Evolutionary conservation across 108 stramenopile species (phyloP), one percentile per base, ranked within the genome.

Genomic region (Aurantiochytrium sp.): DNA sequence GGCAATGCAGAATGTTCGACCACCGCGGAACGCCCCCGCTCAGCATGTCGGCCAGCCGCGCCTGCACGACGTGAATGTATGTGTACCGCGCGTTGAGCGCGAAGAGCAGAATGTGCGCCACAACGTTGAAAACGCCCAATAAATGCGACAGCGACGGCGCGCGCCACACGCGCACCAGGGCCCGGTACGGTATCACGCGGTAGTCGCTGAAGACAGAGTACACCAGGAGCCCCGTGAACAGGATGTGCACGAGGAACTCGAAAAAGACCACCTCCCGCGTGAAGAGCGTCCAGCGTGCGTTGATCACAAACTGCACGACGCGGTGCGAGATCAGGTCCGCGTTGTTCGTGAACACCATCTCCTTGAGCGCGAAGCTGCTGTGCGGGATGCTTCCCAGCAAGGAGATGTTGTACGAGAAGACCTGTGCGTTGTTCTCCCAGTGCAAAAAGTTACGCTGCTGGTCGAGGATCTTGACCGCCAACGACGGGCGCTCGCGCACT

Each of bases 241-340:
- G 10, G 27, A 81, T 24, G 30, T 81, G 73, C 39, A 81, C 45
- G n/a, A 81, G n/a, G 45, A 81, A 81, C 73, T 81, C 73, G 30
- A 81, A 81, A 81, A 48, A 81, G n/a, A 81, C 39, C 1, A 81
- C 45, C 4, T 81, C 73, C 12, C 73, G 73, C 73, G 73, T 81
- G 73, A 81, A 81, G 42, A 81, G 45, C 12, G 45, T 48, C 73
- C 73, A 81, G 17, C 73, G 73, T 24, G 45, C 39, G 30, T 81
- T 81, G 19, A 81, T 12, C 1, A 81, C 42, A 24, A 48, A 81
- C 2, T 81, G 73, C 27, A 81, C 73, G 45, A 81, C 73, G 45
- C 42, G 73, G 45, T 81, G 73, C 39, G 42, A 48, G 6, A 81
- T 48, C 17, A 81, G 73, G 10, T 81, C 73, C n/a, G 73, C 73